Conservation (phyloP, 805 yeast genomes). For the Nakazawaea ambrosiae region DNA sequence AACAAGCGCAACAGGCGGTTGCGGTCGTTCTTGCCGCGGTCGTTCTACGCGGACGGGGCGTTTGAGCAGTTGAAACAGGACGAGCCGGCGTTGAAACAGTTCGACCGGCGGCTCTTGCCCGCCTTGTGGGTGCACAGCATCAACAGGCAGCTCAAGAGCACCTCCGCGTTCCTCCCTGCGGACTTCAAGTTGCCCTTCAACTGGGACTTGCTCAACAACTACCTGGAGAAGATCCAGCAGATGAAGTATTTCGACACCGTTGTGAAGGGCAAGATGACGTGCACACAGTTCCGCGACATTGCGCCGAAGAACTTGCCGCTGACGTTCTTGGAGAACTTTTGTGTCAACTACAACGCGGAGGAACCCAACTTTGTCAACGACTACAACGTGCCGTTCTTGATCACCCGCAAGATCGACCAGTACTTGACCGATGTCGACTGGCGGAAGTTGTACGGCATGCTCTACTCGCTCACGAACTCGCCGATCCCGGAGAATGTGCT, state of each 20-base stretch:
- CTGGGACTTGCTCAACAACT: slow-evolving; percentile 10
- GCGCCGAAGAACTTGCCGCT: slow-evolving; percentile 8
- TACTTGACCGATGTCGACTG: slow-evolving; percentile 9
- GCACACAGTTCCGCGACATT: slow-evolving; percentile 8
- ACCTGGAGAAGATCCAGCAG: slow-evolving; percentile 8
- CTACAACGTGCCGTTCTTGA: slow-evolving; percentile 10
- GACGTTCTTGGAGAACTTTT: slow-evolving; percentile 6
- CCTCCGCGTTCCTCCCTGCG: slow-evolving; percentile 1
- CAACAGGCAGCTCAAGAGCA: slow-evolving; percentile 4
- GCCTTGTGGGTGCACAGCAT: slow-evolving; percentile 10
- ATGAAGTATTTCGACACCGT: slow-evolving; percentile 10
- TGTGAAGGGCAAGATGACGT: slow-evolving; percentile 6
- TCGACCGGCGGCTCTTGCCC: slow-evolving; percentile 10
- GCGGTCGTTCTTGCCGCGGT: slow-evolving; percentile 3
- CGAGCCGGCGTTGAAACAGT: neutral
- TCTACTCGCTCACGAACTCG: slow-evolving; percentile 7
- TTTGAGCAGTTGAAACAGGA: slow-evolving; percentile 1
- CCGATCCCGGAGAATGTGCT: slow-evolving; percentile 11
- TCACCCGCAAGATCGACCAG: slow-evolving; percentile 10
- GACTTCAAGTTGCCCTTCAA: slow-evolving; percentile 11
- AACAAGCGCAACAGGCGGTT: slow-evolving; percentile 8
- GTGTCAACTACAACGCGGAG: slow-evolving; percentile 8
- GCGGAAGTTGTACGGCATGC: slow-evolving; percentile 11
- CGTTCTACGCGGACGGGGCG: slow-evolving; percentile 1
- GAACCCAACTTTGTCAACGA: slow-evolving; percentile 10